Evolutionary conservation across 106 monocot species (phyloP).

Genomic region (Amphibolis antarctica): DNA sequence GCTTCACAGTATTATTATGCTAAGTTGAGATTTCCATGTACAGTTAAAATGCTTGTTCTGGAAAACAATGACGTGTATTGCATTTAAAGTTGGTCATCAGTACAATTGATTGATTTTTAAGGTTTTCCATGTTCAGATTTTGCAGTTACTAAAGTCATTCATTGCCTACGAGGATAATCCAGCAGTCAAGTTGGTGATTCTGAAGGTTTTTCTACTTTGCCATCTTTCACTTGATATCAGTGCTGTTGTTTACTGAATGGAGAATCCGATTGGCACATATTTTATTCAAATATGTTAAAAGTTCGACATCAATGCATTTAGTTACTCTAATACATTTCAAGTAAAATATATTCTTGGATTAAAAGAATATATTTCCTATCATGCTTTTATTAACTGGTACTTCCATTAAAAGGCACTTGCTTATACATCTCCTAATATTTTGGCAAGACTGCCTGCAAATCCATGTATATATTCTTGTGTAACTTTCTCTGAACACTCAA

Average conservation of each 20-base stretch:
- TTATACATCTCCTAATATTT: too few relatives aligned
- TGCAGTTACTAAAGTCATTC: slow-evolving; percentile 41
- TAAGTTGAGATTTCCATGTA: too few relatives aligned
- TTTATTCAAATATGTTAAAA: background rate
- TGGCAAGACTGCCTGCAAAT: too few relatives aligned
- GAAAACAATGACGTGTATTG: too few relatives aligned
- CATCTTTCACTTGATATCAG: background rate
- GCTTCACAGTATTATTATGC: too few relatives aligned
- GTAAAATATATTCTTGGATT: background rate
- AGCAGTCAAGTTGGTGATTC: slow-evolving; percentile 59
- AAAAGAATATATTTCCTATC: background rate
- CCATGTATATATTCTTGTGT: too few relatives aligned
- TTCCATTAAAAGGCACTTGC: background rate
- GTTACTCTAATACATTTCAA: background rate
- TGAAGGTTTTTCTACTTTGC: slow-evolving; percentile 46
- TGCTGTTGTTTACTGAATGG: background rate
- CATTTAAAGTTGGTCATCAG: too few relatives aligned
- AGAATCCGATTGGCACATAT: background rate
- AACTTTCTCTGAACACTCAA: too few relatives aligned
- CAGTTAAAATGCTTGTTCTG: too few relatives aligned
- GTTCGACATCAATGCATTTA: background rate
- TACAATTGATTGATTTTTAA: slow-evolving; percentile 1
- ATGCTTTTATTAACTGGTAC: background rate
- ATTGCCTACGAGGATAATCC: slow-evolving; percentile 47
- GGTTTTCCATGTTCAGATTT: slow-evolving; percentile 31